These are phyloP conservation scores for Wickerhamiella kazuoi DNA, from an alignment of 805 yeast species.

Conservation along the genomic window DNA sequence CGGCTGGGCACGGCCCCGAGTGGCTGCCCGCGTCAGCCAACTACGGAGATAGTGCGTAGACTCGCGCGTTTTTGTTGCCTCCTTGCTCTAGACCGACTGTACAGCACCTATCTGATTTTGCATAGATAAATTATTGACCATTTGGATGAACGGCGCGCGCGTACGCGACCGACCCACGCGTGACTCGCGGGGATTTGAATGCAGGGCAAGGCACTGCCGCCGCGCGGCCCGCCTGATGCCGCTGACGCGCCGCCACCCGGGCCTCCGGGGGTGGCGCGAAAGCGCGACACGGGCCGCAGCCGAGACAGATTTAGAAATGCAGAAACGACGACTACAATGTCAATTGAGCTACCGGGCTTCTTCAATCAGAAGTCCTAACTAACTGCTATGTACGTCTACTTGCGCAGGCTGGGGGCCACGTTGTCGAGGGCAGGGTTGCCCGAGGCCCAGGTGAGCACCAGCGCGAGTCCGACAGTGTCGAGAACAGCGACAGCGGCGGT, in stretches of 20 bases:
- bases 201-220: too few species aligned
- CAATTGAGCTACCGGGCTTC: neutral
- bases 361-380: neutral
- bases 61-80: too few species aligned
- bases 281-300: too few species aligned
- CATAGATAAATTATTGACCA: too few species aligned
- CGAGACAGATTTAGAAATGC: neutral
- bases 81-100: too few species aligned
- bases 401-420: neutral
- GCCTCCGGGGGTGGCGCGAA: too few species aligned
- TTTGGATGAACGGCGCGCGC: too few species aligned
- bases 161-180: too few species aligned
- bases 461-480: constrained; percentile 27
- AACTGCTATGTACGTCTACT: neutral
- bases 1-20: neutral
- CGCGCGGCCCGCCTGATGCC: too few species aligned
- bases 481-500: constrained; percentile 19
- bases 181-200: too few species aligned
- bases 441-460: constrained; percentile 21
- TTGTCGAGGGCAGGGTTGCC: constrained; percentile 7
- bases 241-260: too few species aligned
- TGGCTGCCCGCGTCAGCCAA: neutral
- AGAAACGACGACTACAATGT: neutral
- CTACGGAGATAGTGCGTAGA: neutral
- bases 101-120: too few species aligned